These are phyloP conservation scores for Xylaria sp. DNA, from an alignment of 2,329 filamentous ascomycete species.

Conservation along the genomic window DNA sequence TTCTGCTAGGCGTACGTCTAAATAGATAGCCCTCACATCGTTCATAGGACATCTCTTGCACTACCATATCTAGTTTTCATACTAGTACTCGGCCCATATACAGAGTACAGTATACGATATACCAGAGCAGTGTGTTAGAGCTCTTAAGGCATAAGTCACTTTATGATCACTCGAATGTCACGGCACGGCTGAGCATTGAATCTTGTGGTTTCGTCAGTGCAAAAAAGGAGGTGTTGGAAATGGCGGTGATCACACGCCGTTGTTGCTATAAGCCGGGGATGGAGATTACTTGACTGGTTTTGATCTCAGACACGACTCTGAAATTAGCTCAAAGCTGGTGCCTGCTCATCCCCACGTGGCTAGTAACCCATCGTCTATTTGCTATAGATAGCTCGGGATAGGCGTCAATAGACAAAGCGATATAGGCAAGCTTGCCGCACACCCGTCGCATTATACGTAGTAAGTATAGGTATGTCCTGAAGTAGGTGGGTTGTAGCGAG, in stretches of 20 bases:
- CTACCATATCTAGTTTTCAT: too few species aligned
- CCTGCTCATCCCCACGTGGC: constrained; percentile 35
- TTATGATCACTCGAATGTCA: background rate
- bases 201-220: too few species aligned
- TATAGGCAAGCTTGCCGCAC: background rate
- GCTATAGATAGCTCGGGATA: constrained; percentile 18
- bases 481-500: background rate
- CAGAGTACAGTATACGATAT: too few species aligned
- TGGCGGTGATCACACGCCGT: constrained; percentile 20
- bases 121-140: too few species aligned
- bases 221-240: constrained; percentile 2
- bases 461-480: too few species aligned
- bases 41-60: too few species aligned
- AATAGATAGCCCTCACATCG: too few species aligned
- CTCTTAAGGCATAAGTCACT: too few species aligned
- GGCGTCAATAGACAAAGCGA: constrained; percentile 8
- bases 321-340: constrained; percentile 20
- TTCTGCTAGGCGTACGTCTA: too few species aligned
- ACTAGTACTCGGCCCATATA: too few species aligned
- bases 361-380: constrained; percentile 34
- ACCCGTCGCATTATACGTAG: background rate
- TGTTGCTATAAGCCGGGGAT: background rate
- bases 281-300: constrained; percentile 1
- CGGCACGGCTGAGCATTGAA: too few species aligned
- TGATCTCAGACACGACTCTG: constrained; percentile 7